Base-by-base conservation (phyloP, 768 basidiomycete genomes). In the Glaciozyma antarctica region DNA sequence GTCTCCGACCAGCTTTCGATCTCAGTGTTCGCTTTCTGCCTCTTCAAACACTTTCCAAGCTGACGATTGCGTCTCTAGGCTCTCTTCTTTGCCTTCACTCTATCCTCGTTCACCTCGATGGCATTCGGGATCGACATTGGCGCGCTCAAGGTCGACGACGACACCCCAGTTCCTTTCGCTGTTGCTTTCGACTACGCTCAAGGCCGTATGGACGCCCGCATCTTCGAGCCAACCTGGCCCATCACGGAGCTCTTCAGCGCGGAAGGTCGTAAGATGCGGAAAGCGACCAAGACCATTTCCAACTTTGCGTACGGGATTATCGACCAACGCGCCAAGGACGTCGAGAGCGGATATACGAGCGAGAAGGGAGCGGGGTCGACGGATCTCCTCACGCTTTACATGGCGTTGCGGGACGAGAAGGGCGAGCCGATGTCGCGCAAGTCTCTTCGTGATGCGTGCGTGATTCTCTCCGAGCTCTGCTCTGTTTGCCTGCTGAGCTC, bases 51-150 rank as follows among this genome's bases (percentile, higher is more conserved):
- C n/a, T 48, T 16, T 32, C 53, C 22, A 26, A 22, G 16, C 21
- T 30, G 28, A 22, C 53, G 30, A 19, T 15, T 16, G 15, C 5
- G 32, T 19, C 30, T 22, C 12, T 32, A n/a, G 21, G 26, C 38
- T 48, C 45, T 66, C 49, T 58, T 66, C 61, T 58, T 66, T 56
- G 7, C 30, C 10, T 28, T 58, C 60, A 61, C 60, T 15, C 65
- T 66, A n/a, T 48, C 51, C 60, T 26, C 48, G 17, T 66, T 66
- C 41, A 10, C n/a, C n/a, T 28, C 28, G 44, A 66, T 62, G 60
- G 38, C 55, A 1, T 65, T 49, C 55, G 54, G 53, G 30, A 34
- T 54, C 13, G 16, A 56, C 22, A 53, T 60, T 4, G 58, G 52
- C 3, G 44, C 55, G 7, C 60, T 65, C 26, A 41, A 41, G 38